Conservation (phyloP, 495 filamentous ascomycete genomes). For the Parathielavia hyrcaniae region DNA sequence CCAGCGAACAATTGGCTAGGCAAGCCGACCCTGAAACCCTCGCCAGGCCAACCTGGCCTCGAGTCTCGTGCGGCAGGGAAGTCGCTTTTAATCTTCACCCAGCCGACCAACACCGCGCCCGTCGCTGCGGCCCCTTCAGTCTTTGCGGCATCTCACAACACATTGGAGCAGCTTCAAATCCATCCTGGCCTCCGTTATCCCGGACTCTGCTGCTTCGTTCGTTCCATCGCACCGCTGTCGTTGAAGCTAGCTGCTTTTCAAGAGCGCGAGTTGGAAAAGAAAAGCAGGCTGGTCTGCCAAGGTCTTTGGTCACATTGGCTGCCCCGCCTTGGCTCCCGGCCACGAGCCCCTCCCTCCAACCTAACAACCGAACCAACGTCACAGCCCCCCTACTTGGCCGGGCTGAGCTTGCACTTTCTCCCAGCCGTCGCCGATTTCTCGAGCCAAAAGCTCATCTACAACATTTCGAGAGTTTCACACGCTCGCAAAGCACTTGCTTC, state of each 20-base stretch:
- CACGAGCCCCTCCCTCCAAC: slow-evolving; percentile 10
- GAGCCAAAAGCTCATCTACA: neutral
- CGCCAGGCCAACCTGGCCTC: slow-evolving; percentile 4
- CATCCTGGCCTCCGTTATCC: neutral
- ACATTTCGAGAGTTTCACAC: neutral
- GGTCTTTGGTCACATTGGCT: slow-evolving; percentile 20
- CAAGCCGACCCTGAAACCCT: slow-evolving; percentile 6
- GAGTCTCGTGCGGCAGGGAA: slow-evolving; percentile 5
- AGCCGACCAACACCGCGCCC: slow-evolving; percentile 11
- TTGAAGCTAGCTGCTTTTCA: no score
- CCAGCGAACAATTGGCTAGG: slow-evolving; percentile 31
- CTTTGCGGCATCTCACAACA: slow-evolving; percentile 1
- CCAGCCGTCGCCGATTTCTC: neutral
- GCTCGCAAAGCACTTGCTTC: neutral
- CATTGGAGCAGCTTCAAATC: neutral
- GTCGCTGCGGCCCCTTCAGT: neutral
- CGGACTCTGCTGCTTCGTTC: slow-evolving; percentile 2
- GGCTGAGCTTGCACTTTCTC: slow-evolving; percentile 10
- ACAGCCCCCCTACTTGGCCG: slow-evolving; percentile 14
- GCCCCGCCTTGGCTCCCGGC: slow-evolving; percentile 17
- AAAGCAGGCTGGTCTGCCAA: slow-evolving; percentile 20
- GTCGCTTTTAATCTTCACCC: slow-evolving; percentile 1
- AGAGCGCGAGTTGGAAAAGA: slow-evolving; percentile 5
- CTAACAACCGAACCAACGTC: slow-evolving; percentile 18
- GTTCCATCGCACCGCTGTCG: neutral